Evolutionary conservation across 331 rosid genomes (phyloP), one percentile per base, ranked within the genome.

Genomic region (Pyracantha coccinea): DNA sequence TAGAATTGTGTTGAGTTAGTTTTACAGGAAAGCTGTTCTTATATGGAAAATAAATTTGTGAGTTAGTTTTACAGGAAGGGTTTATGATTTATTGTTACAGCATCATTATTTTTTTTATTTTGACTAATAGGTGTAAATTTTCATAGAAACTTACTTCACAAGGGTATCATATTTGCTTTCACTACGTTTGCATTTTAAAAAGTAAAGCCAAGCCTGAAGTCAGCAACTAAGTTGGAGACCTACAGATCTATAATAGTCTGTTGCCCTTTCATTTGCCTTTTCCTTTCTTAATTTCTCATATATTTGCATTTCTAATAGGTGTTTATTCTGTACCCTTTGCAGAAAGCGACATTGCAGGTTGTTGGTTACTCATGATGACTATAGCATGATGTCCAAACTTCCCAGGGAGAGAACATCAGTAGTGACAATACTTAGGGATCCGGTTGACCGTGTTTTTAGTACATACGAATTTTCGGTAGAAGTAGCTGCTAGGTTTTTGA

Each of bases 401-500:
- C 97, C 91, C 17, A 85, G 61, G 85, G 91, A 87, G 85, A 92
- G 85, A 70, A 92, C 97, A 72, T 92, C 97, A 63, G 92, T 95
- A 59, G 93, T 95, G 81, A 95, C 99, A 80, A 92, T 95, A 86
- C 97, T 95, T 50, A 85, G 99, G 88, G 83, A 95, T 83, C 99
- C 99, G 14, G 80, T 95, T 79, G 92, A 91, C 77, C 96, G 99
- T 21, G 90, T 95, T 72, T 91, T 95, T 71, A 95, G 99, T 72
- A 64, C 97, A 59, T 95, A 95, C 2, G 99, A 95, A 76, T 95
- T 95, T 84, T 89, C 99, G 45, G 73, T 95, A 72, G 99, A 92
- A 88, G 99, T 92, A 78, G 99, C 97, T 14, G 99, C 97, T 82
- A 87, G 99, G 79, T 95, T 95, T 89, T 83, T 95, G 89, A 83